These are phyloP conservation scores for Solanum medicagineum DNA, from an alignment of 257 asterid species.

Conservation along the genomic window DNA sequence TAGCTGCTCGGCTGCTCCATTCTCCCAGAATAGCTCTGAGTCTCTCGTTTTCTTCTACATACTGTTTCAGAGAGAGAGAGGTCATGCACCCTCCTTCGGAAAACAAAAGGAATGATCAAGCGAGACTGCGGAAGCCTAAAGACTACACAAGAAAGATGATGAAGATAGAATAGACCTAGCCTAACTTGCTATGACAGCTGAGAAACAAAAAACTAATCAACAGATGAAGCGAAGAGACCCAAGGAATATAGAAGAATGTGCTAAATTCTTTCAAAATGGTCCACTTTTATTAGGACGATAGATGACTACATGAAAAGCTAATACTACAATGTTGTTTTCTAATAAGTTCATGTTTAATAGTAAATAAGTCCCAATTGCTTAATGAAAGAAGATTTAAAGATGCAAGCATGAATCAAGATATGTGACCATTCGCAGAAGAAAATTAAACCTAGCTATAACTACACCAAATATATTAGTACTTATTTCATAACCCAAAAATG, in stretches of 20 bases:
- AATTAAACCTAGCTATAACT: background rate
- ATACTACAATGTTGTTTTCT: background rate
- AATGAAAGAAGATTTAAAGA: background rate
- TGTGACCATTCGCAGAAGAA: background rate
- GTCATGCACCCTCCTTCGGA: background rate
- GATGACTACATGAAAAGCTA: background rate
- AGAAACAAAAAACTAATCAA: background rate
- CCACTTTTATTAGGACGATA: background rate
- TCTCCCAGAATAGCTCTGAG: conserved; percentile 91
- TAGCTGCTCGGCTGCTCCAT: conserved; percentile 97
- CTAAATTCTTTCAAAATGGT: background rate
- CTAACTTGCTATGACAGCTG: background rate
- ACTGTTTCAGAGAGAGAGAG: conserved; percentile 36
- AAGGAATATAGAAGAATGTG: background rate
- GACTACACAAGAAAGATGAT: background rate
- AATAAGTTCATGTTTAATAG: background rate
- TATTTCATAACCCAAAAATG: background rate
- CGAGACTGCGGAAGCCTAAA: background rate
- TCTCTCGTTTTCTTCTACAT: conserved; percentile 92
- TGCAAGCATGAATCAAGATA: background rate
- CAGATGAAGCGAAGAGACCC: background rate
- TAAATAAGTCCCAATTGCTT: background rate
- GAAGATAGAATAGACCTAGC: background rate
- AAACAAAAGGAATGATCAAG: background rate
- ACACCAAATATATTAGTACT: background rate